Percentiles rank a stretch among this genome's conserved stretches.
phyloP scores from a whole-genome alignment of 345 rosid species.

The Populus deltoides region DNA sequence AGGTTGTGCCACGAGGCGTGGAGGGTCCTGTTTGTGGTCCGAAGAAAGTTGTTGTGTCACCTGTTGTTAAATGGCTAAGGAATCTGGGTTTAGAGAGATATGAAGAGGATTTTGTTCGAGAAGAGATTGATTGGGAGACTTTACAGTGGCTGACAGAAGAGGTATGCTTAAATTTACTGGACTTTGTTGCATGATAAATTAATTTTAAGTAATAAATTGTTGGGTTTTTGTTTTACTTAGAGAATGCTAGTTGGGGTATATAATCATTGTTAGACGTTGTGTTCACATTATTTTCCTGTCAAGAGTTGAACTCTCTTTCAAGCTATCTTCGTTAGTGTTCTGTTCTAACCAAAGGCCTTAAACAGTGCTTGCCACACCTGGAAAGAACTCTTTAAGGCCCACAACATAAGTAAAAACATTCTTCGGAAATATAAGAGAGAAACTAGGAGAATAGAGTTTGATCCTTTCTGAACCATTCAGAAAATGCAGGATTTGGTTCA shows the following conservation, averaged over 20 bases:
- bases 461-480: too few relatives aligned
- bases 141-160: constrained; percentile 78
- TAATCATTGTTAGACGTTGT: too few relatives aligned
- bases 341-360: too few relatives aligned
- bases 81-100: constrained; percentile 63
- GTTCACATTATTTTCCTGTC: too few relatives aligned
- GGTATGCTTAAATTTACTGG: constrained; percentile 36
- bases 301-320: too few relatives aligned
- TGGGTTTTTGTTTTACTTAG: neutral
- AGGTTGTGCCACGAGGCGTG: constrained; percentile 21
- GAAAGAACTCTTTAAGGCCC: too few relatives aligned
- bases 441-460: too few relatives aligned
- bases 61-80: constrained; percentile 64
- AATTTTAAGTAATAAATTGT: neutral
- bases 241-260: neutral
- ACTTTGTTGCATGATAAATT: neutral
- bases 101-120: constrained; percentile 60
- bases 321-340: too few relatives aligned
- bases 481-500: too few relatives aligned
- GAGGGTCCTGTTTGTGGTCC: constrained; percentile 40
- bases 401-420: too few relatives aligned
- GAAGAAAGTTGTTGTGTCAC: constrained; percentile 41
- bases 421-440: too few relatives aligned
- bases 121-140: constrained; percentile 92
- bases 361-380: too few relatives aligned